These are phyloP conservation scores for Candida sphagnicola DNA, from an alignment of 805 yeast genomes.

Conservation along the genomic window DNA sequence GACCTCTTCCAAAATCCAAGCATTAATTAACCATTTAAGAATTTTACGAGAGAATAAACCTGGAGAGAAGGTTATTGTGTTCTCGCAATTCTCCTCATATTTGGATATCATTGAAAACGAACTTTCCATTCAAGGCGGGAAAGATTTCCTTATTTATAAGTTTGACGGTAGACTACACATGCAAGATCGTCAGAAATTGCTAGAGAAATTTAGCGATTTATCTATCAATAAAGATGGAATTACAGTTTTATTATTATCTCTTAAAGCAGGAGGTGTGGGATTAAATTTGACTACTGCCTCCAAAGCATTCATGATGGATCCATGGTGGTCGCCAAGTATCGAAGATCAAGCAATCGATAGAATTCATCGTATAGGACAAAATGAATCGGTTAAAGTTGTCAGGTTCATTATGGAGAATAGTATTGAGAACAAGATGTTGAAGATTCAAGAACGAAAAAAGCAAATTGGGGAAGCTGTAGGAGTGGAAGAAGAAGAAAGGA, in stretches of 20 bases:
- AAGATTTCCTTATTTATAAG: conserved; percentile 54
- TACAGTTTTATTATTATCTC: conserved; percentile 61
- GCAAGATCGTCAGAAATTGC: conserved; percentile 58
- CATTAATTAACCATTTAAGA: conserved; percentile 58
- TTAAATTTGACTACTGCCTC: conserved; percentile 82
- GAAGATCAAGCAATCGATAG: conserved; percentile 92
- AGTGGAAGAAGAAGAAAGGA: conserved; percentile 68
- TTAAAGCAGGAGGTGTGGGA: conserved; percentile 95
- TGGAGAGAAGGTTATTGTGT: conserved; percentile 76
- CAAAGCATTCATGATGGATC: conserved; percentile 86
- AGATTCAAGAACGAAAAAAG: conserved; percentile 80
- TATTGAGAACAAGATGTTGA: conserved; percentile 84
- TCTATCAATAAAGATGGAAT: conserved; percentile 23
- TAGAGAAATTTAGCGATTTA: conserved; percentile 48
- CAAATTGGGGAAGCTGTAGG: conserved; percentile 78
- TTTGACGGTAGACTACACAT: conserved; percentile 80
- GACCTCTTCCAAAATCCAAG: conserved; percentile 70
- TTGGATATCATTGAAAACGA: conserved; percentile 71
- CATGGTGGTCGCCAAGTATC: conserved; percentile 95
- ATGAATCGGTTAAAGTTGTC: conserved; percentile 62
- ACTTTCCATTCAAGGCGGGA: conserved; percentile 33
- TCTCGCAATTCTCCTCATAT: conserved; percentile 85
- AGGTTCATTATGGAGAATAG: conserved; percentile 80
- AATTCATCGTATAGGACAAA: conserved; percentile 87
- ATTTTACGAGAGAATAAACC: conserved; percentile 51